Base-by-base conservation (phyloP, 495 filamentous ascomycete species). In the Rostrohypoxylon terebratum region DNA sequence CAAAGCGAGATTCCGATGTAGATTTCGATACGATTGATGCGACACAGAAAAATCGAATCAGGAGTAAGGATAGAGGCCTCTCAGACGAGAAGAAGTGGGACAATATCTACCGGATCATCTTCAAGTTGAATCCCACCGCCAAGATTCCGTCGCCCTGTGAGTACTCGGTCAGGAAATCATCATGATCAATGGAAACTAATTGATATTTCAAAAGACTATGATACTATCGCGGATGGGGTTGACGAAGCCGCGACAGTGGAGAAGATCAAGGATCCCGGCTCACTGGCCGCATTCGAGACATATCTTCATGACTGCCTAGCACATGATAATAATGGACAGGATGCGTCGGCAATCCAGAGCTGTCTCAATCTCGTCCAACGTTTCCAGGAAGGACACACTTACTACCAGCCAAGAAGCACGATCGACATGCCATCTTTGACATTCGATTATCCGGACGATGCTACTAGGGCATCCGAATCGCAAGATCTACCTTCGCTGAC, bases 131-230 rank as follows among this genome's bases (percentile, higher is more conserved):
- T 16, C 9, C 48, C 5, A 31, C 50, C 13, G 20, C 40, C 20
- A 58, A 74, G 23, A 70, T 68, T 28, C 72, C 72, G 20, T 71
- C 50, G 16, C 72, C 72, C 1, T 74, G 71, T 74, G 36, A 66
- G 71, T 71, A 28, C 28, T 5, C 6, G 9, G 10, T 9, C 18
- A 16, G 10, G n/a, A 20, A 1, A 55, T n/a, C 1, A 47, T 34
- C 61, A 31, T 33, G 14, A 11, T 28, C 14, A 16, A 25, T 34
- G 57, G 21, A 31, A 4, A 14, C 20, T 47, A 20, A 63, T 13
- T 28, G 13, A 8, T 20, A 14, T 21, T 7, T 44, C 13, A 28
- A 13, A 4, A 70, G 68, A 71, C 23, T 66, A 23, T 20, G 58
- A 66, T 5, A n/a, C 36, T 7, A 20, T 4, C 11, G 7, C 34